phyloP scores from a whole-genome alignment of 2,329 filamentous ascomycete genomes.

The Hypoxylon sp. region DNA sequence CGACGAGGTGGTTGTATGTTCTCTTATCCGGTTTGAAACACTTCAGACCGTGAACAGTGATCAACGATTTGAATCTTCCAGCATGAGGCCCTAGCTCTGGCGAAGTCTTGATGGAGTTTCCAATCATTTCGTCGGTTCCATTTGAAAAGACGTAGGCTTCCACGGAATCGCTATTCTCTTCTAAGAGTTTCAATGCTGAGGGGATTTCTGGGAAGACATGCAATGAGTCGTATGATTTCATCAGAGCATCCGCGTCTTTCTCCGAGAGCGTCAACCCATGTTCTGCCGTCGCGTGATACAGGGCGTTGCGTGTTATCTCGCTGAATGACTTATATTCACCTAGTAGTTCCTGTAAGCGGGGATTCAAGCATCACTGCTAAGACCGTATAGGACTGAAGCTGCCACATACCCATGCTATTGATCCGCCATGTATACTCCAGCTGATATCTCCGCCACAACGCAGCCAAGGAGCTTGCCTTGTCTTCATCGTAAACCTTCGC shows the following conservation, averaged over 20 bases:
- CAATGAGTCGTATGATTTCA: constrained; percentile 76
- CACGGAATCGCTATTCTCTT: constrained; percentile 56
- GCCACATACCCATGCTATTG: constrained; percentile 77
- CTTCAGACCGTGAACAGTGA: constrained; percentile 72
- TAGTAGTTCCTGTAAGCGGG: constrained; percentile 53
- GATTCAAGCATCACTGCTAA: background rate
- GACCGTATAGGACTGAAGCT: constrained; percentile 11
- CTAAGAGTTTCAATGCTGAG: constrained; percentile 65
- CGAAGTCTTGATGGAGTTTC: constrained; percentile 70
- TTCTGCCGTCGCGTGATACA: constrained; percentile 76
- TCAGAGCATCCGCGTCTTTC: constrained; percentile 64
- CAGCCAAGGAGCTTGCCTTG: constrained; percentile 69
- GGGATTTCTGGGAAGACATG: constrained; percentile 75
- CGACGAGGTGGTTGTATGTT: constrained; percentile 72
- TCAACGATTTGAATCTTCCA: constrained; percentile 65
- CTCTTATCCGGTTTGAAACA: constrained; percentile 76
- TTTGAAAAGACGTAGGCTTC: constrained; percentile 78
- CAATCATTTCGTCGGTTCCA: constrained; percentile 75
- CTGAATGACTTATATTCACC: constrained; percentile 74
- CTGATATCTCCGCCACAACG: constrained; percentile 77
- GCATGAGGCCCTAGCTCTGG: constrained; percentile 66
- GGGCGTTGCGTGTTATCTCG: constrained; percentile 72
- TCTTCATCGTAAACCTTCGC: constrained; percentile 70
- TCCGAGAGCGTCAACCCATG: constrained; percentile 61
- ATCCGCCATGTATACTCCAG: constrained; percentile 84